phyloP scores from a whole-genome alignment of 2,329 filamentous ascomycete species.

The Aspergillus vadensis region DNA sequence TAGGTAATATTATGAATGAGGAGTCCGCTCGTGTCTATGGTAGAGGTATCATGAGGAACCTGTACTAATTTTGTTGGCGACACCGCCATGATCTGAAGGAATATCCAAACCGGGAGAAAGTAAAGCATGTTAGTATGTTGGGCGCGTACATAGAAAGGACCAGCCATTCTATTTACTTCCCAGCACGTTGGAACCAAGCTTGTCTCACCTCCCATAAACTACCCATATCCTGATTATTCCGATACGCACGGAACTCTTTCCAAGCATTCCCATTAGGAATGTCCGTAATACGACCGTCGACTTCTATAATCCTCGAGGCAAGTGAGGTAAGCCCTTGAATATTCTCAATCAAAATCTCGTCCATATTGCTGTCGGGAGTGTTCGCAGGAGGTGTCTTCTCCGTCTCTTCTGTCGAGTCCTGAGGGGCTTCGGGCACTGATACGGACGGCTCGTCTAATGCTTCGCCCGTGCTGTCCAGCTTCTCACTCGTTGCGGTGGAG shows the following conservation, averaged over 20 bases:
- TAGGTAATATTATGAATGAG: not conserved
- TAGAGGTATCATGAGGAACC: not conserved
- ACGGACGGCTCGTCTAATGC: not conserved
- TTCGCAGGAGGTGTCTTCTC: not conserved
- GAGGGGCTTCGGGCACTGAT: not conserved
- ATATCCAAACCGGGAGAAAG: not conserved
- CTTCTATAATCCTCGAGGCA: conserved; percentile 38
- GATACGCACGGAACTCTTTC: conserved; percentile 47
- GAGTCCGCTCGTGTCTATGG: not conserved
- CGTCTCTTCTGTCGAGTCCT: not conserved
- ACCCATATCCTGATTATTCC: conserved; percentile 51
- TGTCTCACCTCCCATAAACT: conserved; percentile 48
- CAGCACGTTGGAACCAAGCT: conserved; percentile 37
- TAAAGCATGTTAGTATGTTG: not conserved
- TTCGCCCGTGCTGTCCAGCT: conserved; percentile 2
- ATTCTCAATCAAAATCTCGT: conserved; percentile 32
- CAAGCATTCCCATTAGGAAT: conserved; percentile 43
- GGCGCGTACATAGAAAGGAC: not conserved
- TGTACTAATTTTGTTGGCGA: not conserved
- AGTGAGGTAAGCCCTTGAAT: conserved; percentile 34
- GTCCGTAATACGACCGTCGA: conserved; percentile 42
- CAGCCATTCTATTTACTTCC: conserved; percentile 15
- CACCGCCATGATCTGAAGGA: not conserved
- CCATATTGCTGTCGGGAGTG: conserved; percentile 8
- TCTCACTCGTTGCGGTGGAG: not conserved